A percentile compares a stretch with the other conserved stretches of the same genome.
Evolutionary conservation across 495 filamentous ascomycete genomes (phyloP).

Genomic region (Platismatia glauca): DNA sequence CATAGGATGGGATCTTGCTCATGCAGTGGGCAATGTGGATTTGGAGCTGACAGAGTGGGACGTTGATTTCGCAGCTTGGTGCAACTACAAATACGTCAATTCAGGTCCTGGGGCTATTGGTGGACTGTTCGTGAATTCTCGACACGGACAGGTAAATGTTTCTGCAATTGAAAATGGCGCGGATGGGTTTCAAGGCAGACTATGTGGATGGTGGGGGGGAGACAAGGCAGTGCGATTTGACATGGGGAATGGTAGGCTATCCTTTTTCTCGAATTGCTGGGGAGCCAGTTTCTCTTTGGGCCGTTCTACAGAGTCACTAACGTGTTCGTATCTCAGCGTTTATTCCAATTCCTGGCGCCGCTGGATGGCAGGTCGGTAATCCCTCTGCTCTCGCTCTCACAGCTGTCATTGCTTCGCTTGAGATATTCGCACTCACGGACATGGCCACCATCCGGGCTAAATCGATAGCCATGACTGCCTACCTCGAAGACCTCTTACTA

Average conservation of each 20-base stretch:
- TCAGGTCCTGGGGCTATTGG: conserved; percentile 81
- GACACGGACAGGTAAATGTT: conserved; percentile 49
- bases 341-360: conserved; percentile 55
- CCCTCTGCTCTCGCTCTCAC: conserved; percentile 52
- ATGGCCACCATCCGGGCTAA: conserved; percentile 65
- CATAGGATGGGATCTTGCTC: conserved; percentile 91
- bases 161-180: conserved; percentile 29
- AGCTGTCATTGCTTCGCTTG: conserved; percentile 65
- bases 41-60: conserved; percentile 82
- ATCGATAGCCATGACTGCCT: conserved; percentile 66
- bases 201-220: conserved; percentile 88
- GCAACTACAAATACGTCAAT: conserved; percentile 95
- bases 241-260: conserved; percentile 58
- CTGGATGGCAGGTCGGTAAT: conserved; percentile 55
- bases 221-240: conserved; percentile 66
- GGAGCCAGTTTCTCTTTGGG: not conserved
- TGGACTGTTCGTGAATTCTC: conserved; percentile 78
- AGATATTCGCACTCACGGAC: conserved; percentile 65
- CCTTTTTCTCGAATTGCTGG: not conserved
- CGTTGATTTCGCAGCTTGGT: conserved; percentile 96
- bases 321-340: conserved; percentile 43
- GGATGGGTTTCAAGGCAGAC: conserved; percentile 43
- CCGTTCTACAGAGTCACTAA: not conserved
- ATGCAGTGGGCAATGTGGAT: conserved; percentile 86
- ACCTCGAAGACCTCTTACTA: conserved; percentile 64